A percentile compares a stretch with the other conserved stretches of the same genome.
Conservation (phyloP, 495 filamentous ascomycete species). For the Evernia prunastri region DNA sequence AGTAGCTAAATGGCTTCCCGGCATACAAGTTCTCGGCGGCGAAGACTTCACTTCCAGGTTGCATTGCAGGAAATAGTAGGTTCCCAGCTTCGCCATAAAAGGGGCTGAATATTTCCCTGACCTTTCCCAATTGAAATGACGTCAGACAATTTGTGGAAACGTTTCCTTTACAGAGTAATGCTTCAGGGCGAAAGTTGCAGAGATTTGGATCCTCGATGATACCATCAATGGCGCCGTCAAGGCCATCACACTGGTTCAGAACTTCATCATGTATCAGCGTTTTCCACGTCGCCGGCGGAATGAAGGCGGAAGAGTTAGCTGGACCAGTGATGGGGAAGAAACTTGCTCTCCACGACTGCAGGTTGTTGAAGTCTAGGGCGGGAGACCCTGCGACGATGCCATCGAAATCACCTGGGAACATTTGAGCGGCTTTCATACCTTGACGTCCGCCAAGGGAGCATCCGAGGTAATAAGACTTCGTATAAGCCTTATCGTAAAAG, state of each 20-base stretch:
- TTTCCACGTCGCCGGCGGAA: conserved; percentile 45
- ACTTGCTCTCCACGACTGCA: conserved; percentile 48
- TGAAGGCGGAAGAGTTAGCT: conserved; percentile 41
- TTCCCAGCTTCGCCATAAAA: conserved; percentile 45
- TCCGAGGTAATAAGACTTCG: conserved; percentile 50
- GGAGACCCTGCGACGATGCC: conserved; percentile 59
- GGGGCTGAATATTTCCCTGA: conserved; percentile 49
- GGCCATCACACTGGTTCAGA: conserved; percentile 56
- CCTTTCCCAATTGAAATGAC: conserved; percentile 47
- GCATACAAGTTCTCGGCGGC: conserved; percentile 34
- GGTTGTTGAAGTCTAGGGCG: conserved; percentile 44
- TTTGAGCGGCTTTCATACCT: conserved; percentile 46
- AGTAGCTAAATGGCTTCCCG: conserved; percentile 38
- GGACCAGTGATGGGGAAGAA: conserved; percentile 48
- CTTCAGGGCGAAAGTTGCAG: conserved; percentile 50
- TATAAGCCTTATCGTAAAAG: conserved; percentile 42
- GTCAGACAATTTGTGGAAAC: conserved; percentile 46
- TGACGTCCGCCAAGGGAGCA: conserved; percentile 53
- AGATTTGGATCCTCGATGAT: conserved; percentile 57
- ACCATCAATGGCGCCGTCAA: conserved; percentile 57
- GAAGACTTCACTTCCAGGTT: conserved; percentile 38
- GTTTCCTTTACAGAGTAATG: conserved; percentile 45
- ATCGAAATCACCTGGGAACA: conserved; percentile 53
- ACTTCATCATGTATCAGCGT: conserved; percentile 49
- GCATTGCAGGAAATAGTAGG: conserved; percentile 50